Base-by-base conservation (phyloP, 768 basidiomycete species). In the Steccherinum ochraceum region DNA sequence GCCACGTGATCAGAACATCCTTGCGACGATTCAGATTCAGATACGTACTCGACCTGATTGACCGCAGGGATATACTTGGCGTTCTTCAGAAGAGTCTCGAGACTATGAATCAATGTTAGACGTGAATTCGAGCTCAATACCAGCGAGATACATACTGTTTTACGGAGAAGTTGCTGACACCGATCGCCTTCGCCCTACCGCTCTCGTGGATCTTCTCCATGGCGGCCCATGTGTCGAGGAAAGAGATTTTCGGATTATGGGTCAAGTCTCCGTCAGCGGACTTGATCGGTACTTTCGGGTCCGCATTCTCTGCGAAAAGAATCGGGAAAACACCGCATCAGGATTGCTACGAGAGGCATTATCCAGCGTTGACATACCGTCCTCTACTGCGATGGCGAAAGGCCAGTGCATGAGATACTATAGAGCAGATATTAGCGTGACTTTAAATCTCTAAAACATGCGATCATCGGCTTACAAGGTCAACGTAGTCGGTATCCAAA, bases 101-200 rank as follows among this genome's bases (percentile, higher is more conserved):
- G 58, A 5, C 41, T 43, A n/a, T 10, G n/a, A 43, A 23, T 5
- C 41, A 18, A n/a, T 21, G 58, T 85, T 23, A 7, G 18, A 19
- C 41, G 10, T n/a, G 41, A 18, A 43, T 43, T 43, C 41, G 18
- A 23, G n/a, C n/a, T n/a, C n/a, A 39, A 39, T 39, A n/a, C 11
- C 35, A 11, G 35, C 35, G n/a, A 43, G 16, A 43, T 18, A 18
- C 41, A 10, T 43, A 43, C 13, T 74, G 79, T 56, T 80, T 78
- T 49, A 79, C 64, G 3, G 77, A 79, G 57, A 81, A 82, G 61
- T 83, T 83, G 61, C 77, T 77, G 42, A 83, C 78, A 0, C 80
- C 80, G 53, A 81, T 78, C 1, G 77, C 73, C 49, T 63, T 72
- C 7, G 70, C 76, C 56, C 72, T 75, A 0, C 76, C 76, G 12